Percentiles rank a stretch among this genome's conserved stretches.
These are phyloP conservation scores for Lentinus polychrous DNA, from an alignment of 1,284 basidiomycete genomes.

Conservation along the genomic window DNA sequence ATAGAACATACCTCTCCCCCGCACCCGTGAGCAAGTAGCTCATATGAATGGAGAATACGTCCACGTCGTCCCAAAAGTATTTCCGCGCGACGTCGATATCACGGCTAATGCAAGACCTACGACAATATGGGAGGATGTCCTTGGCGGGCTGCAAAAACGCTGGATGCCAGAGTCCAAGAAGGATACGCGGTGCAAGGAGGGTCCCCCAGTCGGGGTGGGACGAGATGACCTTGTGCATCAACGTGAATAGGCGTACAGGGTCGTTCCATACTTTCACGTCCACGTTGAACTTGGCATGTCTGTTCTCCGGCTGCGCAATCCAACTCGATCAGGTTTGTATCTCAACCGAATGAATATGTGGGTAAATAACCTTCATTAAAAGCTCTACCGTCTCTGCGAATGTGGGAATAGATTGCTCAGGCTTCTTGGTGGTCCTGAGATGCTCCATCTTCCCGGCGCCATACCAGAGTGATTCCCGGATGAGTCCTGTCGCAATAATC, in stretches of 20 bases:
- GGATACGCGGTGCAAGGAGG: conserved; percentile 80
- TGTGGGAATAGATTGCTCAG: conserved; percentile 82
- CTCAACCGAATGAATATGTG: not conserved
- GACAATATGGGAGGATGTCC: conserved; percentile 72
- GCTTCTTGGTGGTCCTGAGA: conserved; percentile 76
- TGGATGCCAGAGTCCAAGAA: conserved; percentile 94
- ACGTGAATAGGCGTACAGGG: conserved; percentile 77
- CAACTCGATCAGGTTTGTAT: no score
- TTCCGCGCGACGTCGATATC: conserved; percentile 64
- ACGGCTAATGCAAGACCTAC: conserved; percentile 81
- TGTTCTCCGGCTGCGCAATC: conserved; percentile 65
- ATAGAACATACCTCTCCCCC: conserved; percentile 47
- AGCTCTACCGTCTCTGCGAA: conserved; percentile 79
- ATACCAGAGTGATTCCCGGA: conserved; percentile 63
- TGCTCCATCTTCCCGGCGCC: conserved; percentile 76
- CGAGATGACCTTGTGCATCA: conserved; percentile 77
- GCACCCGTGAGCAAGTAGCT: conserved; percentile 67
- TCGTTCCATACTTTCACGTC: conserved; percentile 95
- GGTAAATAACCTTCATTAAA: conserved; percentile 61
- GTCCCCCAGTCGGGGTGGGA: conserved; percentile 76
- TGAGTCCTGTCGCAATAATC: conserved; percentile 40
- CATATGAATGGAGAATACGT: conserved; percentile 88
- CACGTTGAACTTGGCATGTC: conserved; percentile 83
- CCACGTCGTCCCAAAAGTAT: conserved; percentile 89
- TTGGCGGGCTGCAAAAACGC: conserved; percentile 80